These are phyloP conservation scores for Cryomyces minteri DNA, from an alignment of 495 filamentous ascomycete genomes.

Conservation along the genomic window DNA sequence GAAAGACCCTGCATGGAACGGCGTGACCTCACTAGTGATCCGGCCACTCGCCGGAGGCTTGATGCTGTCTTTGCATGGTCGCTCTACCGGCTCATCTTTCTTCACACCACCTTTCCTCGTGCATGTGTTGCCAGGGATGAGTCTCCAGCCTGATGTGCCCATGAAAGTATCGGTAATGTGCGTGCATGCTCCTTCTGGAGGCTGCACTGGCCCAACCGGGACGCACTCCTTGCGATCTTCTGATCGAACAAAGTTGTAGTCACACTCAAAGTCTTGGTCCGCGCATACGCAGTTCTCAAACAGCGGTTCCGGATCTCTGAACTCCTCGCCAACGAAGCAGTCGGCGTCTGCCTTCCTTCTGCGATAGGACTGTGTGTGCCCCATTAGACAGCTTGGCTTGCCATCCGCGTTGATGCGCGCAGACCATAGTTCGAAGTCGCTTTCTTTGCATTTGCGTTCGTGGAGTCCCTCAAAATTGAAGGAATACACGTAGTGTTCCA, in stretches of 20 bases:
- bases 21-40: constrained; percentile 32
- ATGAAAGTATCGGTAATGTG: constrained; percentile 47
- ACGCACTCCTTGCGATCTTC: constrained; percentile 49
- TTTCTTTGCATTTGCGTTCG: constrained; percentile 57
- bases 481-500: constrained; percentile 38
- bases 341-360: constrained; percentile 69
- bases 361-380: constrained; percentile 67
- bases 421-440: constrained; percentile 75
- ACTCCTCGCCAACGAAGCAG: constrained; percentile 77
- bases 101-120: constrained; percentile 30
- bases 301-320: constrained; percentile 47
- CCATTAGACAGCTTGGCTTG: constrained; percentile 81
- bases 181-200: constrained; percentile 47
- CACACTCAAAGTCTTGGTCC: constrained; percentile 77
- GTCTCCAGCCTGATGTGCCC: constrained; percentile 75
- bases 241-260: constrained; percentile 61
- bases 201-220: constrained; percentile 29
- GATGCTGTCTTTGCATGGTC: constrained; percentile 30
- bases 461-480: constrained; percentile 73
- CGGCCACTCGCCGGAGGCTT: constrained; percentile 36
- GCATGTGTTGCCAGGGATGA: constrained; percentile 84
- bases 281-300: constrained; percentile 62
- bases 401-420: constrained; percentile 66
- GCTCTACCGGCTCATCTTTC: constrained; percentile 42
- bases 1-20: constrained; percentile 38